Percentiles rank a stretch among this genome's conserved stretches.
Conservation (phyloP, 2,329 filamentous ascomycete genomes). For the Diaporthe amygdali region DNA sequence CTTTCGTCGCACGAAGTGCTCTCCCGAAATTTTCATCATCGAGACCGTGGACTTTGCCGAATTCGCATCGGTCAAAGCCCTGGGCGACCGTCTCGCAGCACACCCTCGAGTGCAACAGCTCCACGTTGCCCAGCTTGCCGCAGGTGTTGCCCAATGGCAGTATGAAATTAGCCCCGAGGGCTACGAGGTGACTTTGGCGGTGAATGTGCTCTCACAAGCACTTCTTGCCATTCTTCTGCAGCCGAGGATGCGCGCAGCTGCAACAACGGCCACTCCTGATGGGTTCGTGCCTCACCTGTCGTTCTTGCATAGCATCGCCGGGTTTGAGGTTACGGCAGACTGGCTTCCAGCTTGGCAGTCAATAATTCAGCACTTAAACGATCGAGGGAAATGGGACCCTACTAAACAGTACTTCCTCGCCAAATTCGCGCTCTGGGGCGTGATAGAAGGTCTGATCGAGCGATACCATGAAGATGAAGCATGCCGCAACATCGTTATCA, state of each 20-base stretch:
- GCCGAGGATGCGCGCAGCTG: conserved; percentile 46
- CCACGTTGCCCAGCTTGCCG: conserved; percentile 52
- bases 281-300: conserved; percentile 44
- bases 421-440: conserved; percentile 40
- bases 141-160: conserved; percentile 44
- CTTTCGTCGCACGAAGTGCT: conserved; percentile 33
- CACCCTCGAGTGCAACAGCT: conserved; percentile 33
- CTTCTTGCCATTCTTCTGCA: conserved; percentile 58
- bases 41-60: conserved; percentile 51
- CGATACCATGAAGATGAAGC: conserved; percentile 28
- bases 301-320: conserved; percentile 39
- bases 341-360: conserved; percentile 23
- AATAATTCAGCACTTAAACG: conserved; percentile 25
- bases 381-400: conserved; percentile 27
- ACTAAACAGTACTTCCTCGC: conserved; percentile 34
- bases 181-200: conserved; percentile 57
- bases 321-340: conserved; percentile 27
- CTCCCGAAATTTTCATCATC: conserved; percentile 43
- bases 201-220: conserved; percentile 62
- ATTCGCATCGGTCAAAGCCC: conserved; percentile 48
- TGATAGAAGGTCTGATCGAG: conserved; percentile 43
- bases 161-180: conserved; percentile 44
- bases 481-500: conserved; percentile 42
- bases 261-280: conserved; percentile 25
- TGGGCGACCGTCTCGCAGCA: conserved; percentile 41